These are phyloP conservation scores for Primulina eburnea DNA, from an alignment of 257 asterid genomes.

Conservation along the genomic window DNA sequence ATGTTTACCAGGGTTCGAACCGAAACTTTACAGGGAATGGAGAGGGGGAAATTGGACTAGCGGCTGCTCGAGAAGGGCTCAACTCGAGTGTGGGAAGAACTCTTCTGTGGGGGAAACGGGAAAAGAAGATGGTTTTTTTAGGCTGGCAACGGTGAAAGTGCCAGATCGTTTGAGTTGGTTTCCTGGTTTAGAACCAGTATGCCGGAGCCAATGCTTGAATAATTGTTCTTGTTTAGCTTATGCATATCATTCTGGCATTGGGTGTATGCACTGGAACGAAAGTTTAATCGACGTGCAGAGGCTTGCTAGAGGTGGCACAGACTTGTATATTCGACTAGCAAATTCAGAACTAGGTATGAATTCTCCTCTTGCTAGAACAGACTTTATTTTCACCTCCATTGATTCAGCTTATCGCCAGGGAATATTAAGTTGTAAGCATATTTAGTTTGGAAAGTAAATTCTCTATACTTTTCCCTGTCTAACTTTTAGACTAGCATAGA, in stretches of 20 bases:
- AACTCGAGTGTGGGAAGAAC: conserved; percentile 35
- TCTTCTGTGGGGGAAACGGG: neutral
- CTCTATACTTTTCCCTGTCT: neutral
- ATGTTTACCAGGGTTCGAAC: conserved; percentile 49
- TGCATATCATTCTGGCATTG: conserved; percentile 23
- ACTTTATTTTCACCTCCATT: too few species aligned
- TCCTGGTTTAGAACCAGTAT: neutral
- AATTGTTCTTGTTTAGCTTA: conserved; percentile 36
- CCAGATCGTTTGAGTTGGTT: conserved; percentile 34
- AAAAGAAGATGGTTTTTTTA: conserved; percentile 38
- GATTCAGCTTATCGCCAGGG: too few species aligned
- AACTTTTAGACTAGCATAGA: neutral
- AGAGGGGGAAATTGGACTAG: conserved; percentile 42
- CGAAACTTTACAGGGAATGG: conserved; percentile 43
- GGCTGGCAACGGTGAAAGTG: conserved; percentile 37
- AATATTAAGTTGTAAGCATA: neutral
- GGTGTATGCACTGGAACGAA: conserved; percentile 32
- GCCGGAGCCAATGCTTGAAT: conserved; percentile 25
- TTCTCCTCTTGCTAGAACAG: neutral
- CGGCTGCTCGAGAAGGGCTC: conserved; percentile 50
- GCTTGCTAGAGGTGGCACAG: conserved; percentile 22
- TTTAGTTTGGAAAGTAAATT: neutral
- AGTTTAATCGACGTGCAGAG: conserved; percentile 23
- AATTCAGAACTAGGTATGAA: conserved; percentile 27
- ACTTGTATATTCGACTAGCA: conserved; percentile 26